A percentile compares a stretch with the other conserved stretches of the same genome.
phyloP scores from a whole-genome alignment of 768 basidiomycete genomes.

The Trametes cubensis region DNA sequence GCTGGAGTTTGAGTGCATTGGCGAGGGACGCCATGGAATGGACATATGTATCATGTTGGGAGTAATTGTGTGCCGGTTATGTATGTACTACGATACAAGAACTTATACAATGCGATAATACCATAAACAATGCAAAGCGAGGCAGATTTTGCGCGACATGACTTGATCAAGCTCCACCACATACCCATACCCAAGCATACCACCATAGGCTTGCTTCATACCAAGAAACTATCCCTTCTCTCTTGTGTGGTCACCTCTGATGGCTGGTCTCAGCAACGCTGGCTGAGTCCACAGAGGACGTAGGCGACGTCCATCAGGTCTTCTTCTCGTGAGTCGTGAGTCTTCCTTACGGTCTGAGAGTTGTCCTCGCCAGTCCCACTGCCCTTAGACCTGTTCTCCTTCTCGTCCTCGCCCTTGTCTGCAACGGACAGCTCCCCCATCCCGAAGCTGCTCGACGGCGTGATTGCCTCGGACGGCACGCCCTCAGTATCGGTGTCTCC shows the following conservation, averaged over 20 bases:
- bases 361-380: slow-evolving; percentile 38
- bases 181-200: not conserved
- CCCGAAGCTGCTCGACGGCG: slow-evolving; percentile 45
- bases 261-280: slow-evolving; percentile 20
- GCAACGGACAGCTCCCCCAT: slow-evolving; percentile 37
- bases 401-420: slow-evolving; percentile 13
- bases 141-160: not conserved
- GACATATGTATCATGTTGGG: not conserved
- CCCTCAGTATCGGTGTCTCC: slow-evolving; percentile 23
- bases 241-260: not conserved
- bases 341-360: not conserved
- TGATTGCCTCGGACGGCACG: slow-evolving; percentile 14
- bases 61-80: slow-evolving; percentile 7
- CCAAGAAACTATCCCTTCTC: not conserved
- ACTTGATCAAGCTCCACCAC: not conserved
- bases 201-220: not conserved
- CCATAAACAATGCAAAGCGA: slow-evolving; percentile 12
- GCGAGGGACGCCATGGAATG: not conserved
- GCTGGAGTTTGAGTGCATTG: not conserved
- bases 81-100: slow-evolving; percentile 21
- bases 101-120: slow-evolving; percentile 22
- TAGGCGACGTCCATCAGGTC: slow-evolving; percentile 74
- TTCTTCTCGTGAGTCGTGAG: slow-evolving; percentile 46
- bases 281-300: slow-evolving; percentile 60
- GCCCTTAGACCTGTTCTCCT: not conserved